Conservation (phyloP, 2,329 filamentous ascomycete genomes). For the Beauveria scarabaeidicola region DNA sequence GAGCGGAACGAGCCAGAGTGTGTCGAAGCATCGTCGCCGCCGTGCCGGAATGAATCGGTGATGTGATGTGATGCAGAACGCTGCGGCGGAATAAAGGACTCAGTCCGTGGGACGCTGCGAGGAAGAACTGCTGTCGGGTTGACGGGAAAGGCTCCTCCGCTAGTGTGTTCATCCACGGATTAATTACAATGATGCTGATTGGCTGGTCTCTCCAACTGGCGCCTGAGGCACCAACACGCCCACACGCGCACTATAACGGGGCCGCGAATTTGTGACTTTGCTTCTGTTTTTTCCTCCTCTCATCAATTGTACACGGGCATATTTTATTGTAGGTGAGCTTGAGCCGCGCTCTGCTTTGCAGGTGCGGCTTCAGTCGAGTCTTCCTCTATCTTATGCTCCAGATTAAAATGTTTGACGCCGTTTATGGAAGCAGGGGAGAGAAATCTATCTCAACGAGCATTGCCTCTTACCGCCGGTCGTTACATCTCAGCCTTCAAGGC, state of each 20-base stretch:
- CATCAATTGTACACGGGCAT: conserved; percentile 57
- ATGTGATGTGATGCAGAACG: conserved; percentile 29
- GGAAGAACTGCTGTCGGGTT: conserved; percentile 29
- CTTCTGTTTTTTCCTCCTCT: conserved; percentile 32
- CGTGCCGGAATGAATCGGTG: conserved; percentile 39
- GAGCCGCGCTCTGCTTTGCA: conserved; percentile 34
- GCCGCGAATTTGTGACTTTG: conserved; percentile 13
- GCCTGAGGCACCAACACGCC: conserved; percentile 29
- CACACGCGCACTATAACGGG: conserved; percentile 10
- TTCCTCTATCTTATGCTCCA: conserved; percentile 67
- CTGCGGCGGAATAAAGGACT: conserved; percentile 28
- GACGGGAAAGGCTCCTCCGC: conserved; percentile 29
- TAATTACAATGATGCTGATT: conserved; percentile 37
- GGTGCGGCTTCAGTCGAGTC: conserved; percentile 48
- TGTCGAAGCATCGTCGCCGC: conserved; percentile 60
- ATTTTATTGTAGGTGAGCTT: conserved; percentile 66
- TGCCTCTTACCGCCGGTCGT: conserved; percentile 69
- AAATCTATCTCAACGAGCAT: conserved; percentile 47
- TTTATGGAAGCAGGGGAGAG: conserved; percentile 65
- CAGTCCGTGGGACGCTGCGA: conserved; percentile 32
- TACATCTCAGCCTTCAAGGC: conserved; percentile 36
- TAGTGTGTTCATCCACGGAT: conserved; percentile 27
- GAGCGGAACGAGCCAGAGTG: conserved; percentile 59
- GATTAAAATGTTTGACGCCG: conserved; percentile 49
- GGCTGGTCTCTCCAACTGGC: conserved; percentile 20